Percentiles rank a stretch among this genome's conserved stretches.
phyloP scores from a whole-genome alignment of 371 early-diverging fungal species.

The Fennellomyces sp. region DNA sequence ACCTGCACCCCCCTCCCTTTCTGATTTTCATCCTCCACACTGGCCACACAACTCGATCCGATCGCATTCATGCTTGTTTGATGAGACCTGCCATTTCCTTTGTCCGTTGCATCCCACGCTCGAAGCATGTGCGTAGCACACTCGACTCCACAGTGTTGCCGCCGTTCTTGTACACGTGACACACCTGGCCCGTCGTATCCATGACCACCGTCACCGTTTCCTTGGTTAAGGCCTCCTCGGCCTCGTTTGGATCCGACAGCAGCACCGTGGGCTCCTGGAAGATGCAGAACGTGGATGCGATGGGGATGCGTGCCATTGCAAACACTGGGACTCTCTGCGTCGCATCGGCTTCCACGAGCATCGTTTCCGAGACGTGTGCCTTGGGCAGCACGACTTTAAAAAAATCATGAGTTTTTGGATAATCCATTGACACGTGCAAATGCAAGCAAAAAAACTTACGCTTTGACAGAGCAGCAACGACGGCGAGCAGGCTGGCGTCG shows the following conservation, averaged over 20 bases:
- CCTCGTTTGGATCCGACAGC: constrained; percentile 77
- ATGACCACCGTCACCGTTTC: constrained; percentile 63
- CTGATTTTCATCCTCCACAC: too few relatives aligned
- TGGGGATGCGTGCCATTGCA: constrained; percentile 53
- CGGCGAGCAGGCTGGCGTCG: constrained; percentile 85
- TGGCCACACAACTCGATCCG: neutral
- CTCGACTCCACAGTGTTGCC: constrained; percentile 42
- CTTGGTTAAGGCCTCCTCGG: constrained; percentile 68
- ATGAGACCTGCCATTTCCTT: constrained; percentile 29
- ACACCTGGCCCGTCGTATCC: constrained; percentile 59
- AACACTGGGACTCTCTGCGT: constrained; percentile 42
- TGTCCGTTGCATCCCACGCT: constrained; percentile 46
- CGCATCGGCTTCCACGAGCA: constrained; percentile 65
- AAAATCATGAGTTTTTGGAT: neutral
- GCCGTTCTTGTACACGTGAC: constrained; percentile 59
- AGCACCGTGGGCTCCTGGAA: constrained; percentile 60
- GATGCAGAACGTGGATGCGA: constrained; percentile 69
- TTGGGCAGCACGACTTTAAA: constrained; percentile 50
- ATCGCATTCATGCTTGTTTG: neutral
- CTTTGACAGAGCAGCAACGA: constrained; percentile 72
- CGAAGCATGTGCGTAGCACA: constrained; percentile 45
- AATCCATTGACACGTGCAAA: neutral
- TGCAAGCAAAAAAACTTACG: too few relatives aligned
- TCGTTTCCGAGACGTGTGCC: constrained; percentile 56
- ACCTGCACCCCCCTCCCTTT: too few relatives aligned